A percentile compares a stretch with the other conserved stretches of the same genome.
Conservation (phyloP, 345 rosid genomes). For the Syzygium oleosum region DNA sequence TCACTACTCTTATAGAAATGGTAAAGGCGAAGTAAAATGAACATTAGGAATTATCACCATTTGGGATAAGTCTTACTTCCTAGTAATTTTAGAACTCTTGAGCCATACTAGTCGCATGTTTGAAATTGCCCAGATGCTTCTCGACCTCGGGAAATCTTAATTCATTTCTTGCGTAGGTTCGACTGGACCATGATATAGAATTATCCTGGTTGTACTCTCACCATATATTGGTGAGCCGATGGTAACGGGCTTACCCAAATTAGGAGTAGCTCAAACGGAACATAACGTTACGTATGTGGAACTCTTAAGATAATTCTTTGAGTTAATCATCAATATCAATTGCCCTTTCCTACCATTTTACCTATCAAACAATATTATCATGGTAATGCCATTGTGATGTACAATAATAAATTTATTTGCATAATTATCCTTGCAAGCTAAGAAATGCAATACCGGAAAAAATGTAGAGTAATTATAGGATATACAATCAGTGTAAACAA, state of each 20-base stretch:
- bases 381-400: too few species aligned
- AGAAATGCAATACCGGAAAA: not conserved
- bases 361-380: too few species aligned
- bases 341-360: not conserved
- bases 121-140: not conserved
- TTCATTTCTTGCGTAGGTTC: not conserved
- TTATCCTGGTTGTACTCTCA: not conserved
- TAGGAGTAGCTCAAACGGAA: not conserved
- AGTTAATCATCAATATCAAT: not conserved
- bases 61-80: too few species aligned
- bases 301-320: not conserved
- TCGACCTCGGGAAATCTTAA: too few species aligned
- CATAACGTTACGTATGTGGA: not conserved
- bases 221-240: not conserved
- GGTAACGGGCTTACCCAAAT: not conserved
- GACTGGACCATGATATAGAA: not conserved
- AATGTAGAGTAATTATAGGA: not conserved
- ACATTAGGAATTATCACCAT: not conserved
- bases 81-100: too few species aligned
- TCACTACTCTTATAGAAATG: too few species aligned
- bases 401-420: not conserved
- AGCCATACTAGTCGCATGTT: too few species aligned
- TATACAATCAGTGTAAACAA: not conserved
- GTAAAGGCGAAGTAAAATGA: not conserved
- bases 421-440: not conserved